These are phyloP conservation scores for Tuber indicum DNA, from an alignment of 495 filamentous ascomycete species.

Conservation along the genomic window DNA sequence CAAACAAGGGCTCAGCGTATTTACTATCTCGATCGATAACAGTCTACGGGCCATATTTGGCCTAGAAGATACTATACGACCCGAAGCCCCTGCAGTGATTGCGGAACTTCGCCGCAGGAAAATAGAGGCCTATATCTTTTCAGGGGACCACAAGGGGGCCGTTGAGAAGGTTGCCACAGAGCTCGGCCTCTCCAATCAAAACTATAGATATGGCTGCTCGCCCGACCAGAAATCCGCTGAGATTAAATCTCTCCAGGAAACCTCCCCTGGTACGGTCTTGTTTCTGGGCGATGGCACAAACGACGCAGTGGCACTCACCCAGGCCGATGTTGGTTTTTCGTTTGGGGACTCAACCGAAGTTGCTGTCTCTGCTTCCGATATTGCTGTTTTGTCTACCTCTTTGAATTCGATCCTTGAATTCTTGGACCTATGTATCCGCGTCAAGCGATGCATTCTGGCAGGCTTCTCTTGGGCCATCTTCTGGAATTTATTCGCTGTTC, in stretches of 20 bases:
- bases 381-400: conserved; percentile 57
- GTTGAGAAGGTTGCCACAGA: conserved; percentile 52
- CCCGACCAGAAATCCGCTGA: conserved; percentile 33
- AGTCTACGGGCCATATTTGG: conserved; percentile 54
- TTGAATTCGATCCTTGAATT: conserved; percentile 55
- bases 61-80: conserved; percentile 55
- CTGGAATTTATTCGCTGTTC: conserved; percentile 67
- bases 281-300: conserved; percentile 79
- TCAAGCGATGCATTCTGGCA: conserved; percentile 54
- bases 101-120: conserved; percentile 50
- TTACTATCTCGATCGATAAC: conserved; percentile 56
- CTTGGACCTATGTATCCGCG: conserved; percentile 54
- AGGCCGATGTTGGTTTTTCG: conserved; percentile 63
- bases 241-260: conserved; percentile 28
- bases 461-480: conserved; percentile 70
- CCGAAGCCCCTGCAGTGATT: conserved; percentile 51
- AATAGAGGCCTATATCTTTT: conserved; percentile 58
- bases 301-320: conserved; percentile 66
- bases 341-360: conserved; percentile 57
- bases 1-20: conserved; percentile 51
- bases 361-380: conserved; percentile 62
- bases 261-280: conserved; percentile 46
- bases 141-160: conserved; percentile 60
- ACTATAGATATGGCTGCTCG: conserved; percentile 24
- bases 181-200: conserved; percentile 49